Evolutionary conservation across 768 basidiomycete species (phyloP).

Genomic region (Boletellus emodensis): DNA sequence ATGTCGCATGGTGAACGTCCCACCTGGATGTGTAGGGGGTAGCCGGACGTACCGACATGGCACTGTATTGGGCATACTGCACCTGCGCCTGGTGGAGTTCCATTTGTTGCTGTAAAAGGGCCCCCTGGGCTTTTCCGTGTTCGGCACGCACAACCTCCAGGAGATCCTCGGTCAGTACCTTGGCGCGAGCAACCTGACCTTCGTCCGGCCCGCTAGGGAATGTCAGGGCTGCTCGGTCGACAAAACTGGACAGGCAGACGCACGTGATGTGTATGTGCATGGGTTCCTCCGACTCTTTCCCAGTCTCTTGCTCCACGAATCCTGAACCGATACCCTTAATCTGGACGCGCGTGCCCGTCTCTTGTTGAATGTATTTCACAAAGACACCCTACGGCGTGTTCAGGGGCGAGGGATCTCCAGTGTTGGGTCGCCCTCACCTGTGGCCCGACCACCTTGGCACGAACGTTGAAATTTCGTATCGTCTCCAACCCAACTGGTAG

Average conservation of each 20-base stretch:
- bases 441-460: slow-evolving; percentile 97
- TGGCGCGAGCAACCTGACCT: slow-evolving; percentile 80
- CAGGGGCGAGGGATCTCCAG: not conserved
- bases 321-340: slow-evolving; percentile 95
- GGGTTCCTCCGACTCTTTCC: slow-evolving; percentile 82
- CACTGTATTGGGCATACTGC: slow-evolving; percentile 73
- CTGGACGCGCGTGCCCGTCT: slow-evolving; percentile 94
- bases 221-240: slow-evolving; percentile 15
- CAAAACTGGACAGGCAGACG: slow-evolving; percentile 26
- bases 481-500: slow-evolving; percentile 84
- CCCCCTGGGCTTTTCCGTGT: slow-evolving; percentile 71
- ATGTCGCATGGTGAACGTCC: not conserved
- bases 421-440: slow-evolving; percentile 47
- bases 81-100: slow-evolving; percentile 80
- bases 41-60: slow-evolving; percentile 45
- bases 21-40: not conserved
- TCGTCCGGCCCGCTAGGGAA: slow-evolving; percentile 69
- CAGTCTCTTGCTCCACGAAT: slow-evolving; percentile 90
- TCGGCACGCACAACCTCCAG: slow-evolving; percentile 85
- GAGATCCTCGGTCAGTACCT: slow-evolving; percentile 84
- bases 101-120: slow-evolving; percentile 75
- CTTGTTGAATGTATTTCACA: slow-evolving; percentile 96
- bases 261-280: slow-evolving; percentile 92
- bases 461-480: slow-evolving; percentile 94
- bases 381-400: slow-evolving; percentile 64